Percentiles rank a stretch among this genome's conserved stretches.
phyloP scores from a whole-genome alignment of 2,329 filamentous ascomycete species.

The Clarireedia monteithiana region DNA sequence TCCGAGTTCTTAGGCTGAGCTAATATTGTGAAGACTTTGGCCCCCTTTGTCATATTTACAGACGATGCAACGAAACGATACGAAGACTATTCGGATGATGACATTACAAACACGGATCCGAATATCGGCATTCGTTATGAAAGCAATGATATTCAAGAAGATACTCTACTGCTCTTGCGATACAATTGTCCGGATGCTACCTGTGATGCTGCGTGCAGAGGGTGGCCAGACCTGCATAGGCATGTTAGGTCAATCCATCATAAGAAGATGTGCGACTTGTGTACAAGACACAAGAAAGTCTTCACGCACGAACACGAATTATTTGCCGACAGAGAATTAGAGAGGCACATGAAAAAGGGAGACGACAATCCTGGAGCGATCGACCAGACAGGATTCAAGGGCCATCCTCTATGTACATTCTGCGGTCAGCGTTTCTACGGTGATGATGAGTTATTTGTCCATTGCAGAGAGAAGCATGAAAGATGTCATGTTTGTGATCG shows the following conservation, averaged over 20 bases:
- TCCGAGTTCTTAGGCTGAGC: conserved; percentile 31
- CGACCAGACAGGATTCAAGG: conserved; percentile 93
- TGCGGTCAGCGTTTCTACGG: conserved; percentile 91
- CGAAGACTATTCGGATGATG: conserved; percentile 67
- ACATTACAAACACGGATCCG: conserved; percentile 72
- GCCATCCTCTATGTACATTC: conserved; percentile 90
- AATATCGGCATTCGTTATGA: conserved; percentile 91
- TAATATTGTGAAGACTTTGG: conserved; percentile 45
- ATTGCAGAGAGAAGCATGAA: conserved; percentile 91
- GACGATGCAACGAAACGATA: conserved; percentile 75
- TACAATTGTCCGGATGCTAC: conserved; percentile 89
- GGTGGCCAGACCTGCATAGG: conserved; percentile 69
- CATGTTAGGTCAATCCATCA: conserved; percentile 78
- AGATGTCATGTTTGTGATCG: conserved; percentile 90
- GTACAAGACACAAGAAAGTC: conserved; percentile 91
- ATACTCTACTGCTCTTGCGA: conserved; percentile 77
- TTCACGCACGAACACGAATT: conserved; percentile 97
- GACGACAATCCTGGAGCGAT: conserved; percentile 84
- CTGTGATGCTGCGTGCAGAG: conserved; percentile 79
- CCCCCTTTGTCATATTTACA: conserved; percentile 83
- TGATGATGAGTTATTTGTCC: conserved; percentile 86
- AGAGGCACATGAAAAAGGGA: conserved; percentile 81
- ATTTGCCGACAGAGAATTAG: conserved; percentile 72
- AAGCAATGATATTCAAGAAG: conserved; percentile 80
- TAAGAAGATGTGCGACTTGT: conserved; percentile 88